Conservation (phyloP, 305 asterid species). For the Caryopteris hybrid region DNA sequence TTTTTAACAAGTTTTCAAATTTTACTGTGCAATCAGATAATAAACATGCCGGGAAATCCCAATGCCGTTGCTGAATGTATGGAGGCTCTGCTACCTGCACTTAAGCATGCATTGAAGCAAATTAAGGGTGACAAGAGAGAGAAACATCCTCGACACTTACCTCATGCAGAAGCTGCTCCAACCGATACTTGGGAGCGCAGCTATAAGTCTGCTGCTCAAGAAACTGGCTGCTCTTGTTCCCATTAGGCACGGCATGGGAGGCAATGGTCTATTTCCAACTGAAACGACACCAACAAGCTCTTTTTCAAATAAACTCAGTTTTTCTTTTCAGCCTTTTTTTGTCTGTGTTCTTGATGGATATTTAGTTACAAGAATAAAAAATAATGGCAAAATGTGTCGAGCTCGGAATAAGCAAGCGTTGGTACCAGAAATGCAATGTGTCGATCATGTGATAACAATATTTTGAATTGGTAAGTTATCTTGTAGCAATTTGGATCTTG, state of each 20-base stretch:
- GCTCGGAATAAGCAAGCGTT: not conserved
- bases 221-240: conserved; percentile 67
- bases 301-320: too few relatives aligned
- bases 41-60: conserved; percentile 98
- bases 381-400: too few relatives aligned
- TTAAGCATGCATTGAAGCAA: conserved; percentile 87
- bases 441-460: too few relatives aligned
- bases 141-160: conserved; percentile 73
- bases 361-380: too few relatives aligned
- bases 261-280: not conserved
- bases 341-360: too few relatives aligned
- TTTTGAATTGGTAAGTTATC: too few relatives aligned
- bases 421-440: too few relatives aligned
- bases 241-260: conserved; percentile 30
- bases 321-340: too few relatives aligned
- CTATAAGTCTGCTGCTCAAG: conserved; percentile 46
- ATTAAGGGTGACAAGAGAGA: conserved; percentile 85
- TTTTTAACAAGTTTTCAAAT: not conserved
- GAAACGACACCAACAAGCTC: too few relatives aligned
- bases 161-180: conserved; percentile 63
- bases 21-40: conserved; percentile 42
- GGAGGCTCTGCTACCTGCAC: conserved; percentile 85
- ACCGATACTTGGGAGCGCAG: conserved; percentile 72
- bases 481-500: too few relatives aligned
- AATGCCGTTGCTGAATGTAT: conserved; percentile 91